Evolutionary conservation across 345 rosid genomes (phyloP), one percentile per base, ranked within the genome.

Genomic region (Psidium friedrichsthalianum): DNA sequence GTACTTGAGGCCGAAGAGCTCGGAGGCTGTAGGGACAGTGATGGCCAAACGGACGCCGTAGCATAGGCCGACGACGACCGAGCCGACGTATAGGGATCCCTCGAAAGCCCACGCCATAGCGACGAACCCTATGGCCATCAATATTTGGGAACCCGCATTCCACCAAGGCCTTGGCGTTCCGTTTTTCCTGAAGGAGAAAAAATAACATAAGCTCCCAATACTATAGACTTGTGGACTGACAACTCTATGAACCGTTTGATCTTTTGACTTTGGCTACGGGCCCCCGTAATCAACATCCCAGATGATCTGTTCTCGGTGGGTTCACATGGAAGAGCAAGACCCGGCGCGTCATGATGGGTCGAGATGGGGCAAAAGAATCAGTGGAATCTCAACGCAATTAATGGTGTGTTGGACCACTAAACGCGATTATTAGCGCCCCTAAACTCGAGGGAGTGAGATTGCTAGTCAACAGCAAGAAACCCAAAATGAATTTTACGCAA

Each of bases 91-190:
- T 2, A 97, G 93, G 25, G 94, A 95, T 55, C 95, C 96, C 0
- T 98, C 96, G 84, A 95, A 29, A 1, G 98, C 96, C 86, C 95
- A 22, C 8, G 98, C 98, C 95, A 95, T 91, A 29, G 93, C 91
- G 54, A 97, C 80, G 90, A 93, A 95, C 2, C 99, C 99, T 25
- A 92, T 90, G 1, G 94, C 93, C 99, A 97, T 97, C 54, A 97
- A 64, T 78, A 97, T 90, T 88, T 97, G 99, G 47, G 99, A 93
- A 21, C 95, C 96, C 83, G 98, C 99, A 84, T 95, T 97, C 98
- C 99, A 97, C 6, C 94, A 88, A 27, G 99, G 99, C 86, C 99
- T 94, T 40, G 98, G 98, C 40, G 93, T 90, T 92, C 97, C 99
- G 56, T 91, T 91, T 90, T 91, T 95, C 91, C 99, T 97, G 92